Evolutionary conservation across 75 land plant genomes (phyloP), one percentile per base, ranked within the genome.

Genomic region (Cupressus sempervirens): DNA sequence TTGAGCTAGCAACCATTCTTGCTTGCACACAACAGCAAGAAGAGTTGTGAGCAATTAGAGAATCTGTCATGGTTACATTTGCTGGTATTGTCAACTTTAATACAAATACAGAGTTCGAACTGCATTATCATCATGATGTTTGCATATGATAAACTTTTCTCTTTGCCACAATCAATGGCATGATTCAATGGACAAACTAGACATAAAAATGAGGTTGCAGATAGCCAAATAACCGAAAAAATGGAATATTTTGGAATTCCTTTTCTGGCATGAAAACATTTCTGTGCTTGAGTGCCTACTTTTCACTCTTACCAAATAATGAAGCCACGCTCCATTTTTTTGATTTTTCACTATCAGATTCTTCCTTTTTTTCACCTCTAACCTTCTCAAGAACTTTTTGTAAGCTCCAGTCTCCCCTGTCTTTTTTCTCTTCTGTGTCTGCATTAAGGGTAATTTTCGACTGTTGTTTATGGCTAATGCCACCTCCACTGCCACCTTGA

Each of bases 401-500:
- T 3, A 89, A 81, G 62, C 88, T 87, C 86, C 85, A 84, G 40
- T 73, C 30, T 0, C 85, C 73, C 80, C 45, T 84, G 79, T 84
- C 85, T 84, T 84, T 48, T 84, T 70, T 70, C 48, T 48, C 76
- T 76, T 53, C 35, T 0, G 23, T 52, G 52, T 79, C 86, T 56
- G 50, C 50, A 85, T 76, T 76, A 12, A 20, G 80, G 26, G 43
- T 20, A 76, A 40, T 26, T 76, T 76, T 76, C 9, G 80, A 38
- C 43, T 76, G 80, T 76, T 76, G 80, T 76, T 76, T 76, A 40
- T 76, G 80, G 80, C 80, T 76, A 76, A 76, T 20, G 26, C 80
- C 86, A 23, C 86, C 86, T 20, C 86, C 86, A 41, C 80, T 87
- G 74, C 90, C 90, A 50, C 88, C n/a, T 73, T 90, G 91, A 48